These are phyloP conservation scores for Cocos nucifera DNA, from an alignment of 176 grass and related monocot species.

Conservation along the genomic window DNA sequence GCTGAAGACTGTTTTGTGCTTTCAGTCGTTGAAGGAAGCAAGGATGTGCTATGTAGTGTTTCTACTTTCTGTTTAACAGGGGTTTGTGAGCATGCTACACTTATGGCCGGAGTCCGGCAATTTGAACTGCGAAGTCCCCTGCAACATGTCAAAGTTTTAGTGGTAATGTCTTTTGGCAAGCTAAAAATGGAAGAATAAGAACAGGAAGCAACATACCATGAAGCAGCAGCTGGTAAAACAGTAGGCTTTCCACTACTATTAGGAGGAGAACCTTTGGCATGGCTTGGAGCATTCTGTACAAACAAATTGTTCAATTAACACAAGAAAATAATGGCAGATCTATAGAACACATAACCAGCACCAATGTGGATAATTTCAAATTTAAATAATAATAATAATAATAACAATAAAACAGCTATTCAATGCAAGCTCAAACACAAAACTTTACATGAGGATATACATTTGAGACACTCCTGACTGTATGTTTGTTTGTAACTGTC, in stretches of 20 bases:
- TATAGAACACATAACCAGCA: slow-evolving; percentile 12
- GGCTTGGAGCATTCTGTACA: slow-evolving; percentile 47
- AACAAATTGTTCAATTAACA: slow-evolving; percentile 16
- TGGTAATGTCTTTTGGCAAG: slow-evolving; percentile 9
- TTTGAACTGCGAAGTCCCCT: slow-evolving; percentile 69
- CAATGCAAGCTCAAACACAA: neutral
- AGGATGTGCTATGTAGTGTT: slow-evolving; percentile 23
- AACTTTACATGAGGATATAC: slow-evolving; percentile 24
- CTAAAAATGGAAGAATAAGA: slow-evolving; percentile 5
- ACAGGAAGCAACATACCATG: slow-evolving; percentile 45
- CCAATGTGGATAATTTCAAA: neutral
- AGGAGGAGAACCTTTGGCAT: slow-evolving; percentile 57
- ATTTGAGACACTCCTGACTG: slow-evolving; percentile 54
- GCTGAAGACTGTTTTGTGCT: slow-evolving; percentile 51
- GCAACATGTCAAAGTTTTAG: slow-evolving; percentile 22
- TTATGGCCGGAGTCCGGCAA: slow-evolving; percentile 25
- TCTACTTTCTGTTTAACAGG: slow-evolving; percentile 57
- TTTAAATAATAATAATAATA: neutral
- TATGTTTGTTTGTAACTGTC: slow-evolving; percentile 38
- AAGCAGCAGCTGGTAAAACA: slow-evolving; percentile 51
- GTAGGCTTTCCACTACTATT: slow-evolving; percentile 71
- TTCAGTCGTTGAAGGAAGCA: slow-evolving; percentile 27
- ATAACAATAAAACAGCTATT: too few species aligned
- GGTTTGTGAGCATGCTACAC: slow-evolving; percentile 34
- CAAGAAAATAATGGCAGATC: slow-evolving; percentile 20